These are phyloP conservation scores for Coriaria nepalensis DNA, from an alignment of 306 rosid genomes.

Conservation along the genomic window DNA sequence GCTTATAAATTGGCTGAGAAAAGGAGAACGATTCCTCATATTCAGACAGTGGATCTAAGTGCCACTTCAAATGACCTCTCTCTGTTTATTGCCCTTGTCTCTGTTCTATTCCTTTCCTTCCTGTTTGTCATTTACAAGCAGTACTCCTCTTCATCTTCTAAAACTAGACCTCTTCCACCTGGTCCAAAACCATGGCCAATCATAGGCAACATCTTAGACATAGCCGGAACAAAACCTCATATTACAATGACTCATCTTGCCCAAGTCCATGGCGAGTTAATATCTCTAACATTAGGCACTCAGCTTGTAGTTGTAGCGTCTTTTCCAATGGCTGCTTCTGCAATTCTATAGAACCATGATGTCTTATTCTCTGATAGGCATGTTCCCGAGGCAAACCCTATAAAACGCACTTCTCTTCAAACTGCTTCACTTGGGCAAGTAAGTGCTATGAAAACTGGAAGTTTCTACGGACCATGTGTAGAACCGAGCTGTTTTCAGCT, in stretches of 20 bases:
- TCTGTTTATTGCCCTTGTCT: too few species aligned
- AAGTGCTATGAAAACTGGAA: slow-evolving; percentile 10
- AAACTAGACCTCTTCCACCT: too few species aligned
- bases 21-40: too few species aligned
- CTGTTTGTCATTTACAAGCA: too few species aligned
- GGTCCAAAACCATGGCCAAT: too few species aligned
- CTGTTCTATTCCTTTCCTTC: too few species aligned
- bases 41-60: too few species aligned
- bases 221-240: neutral
- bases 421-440: neutral
- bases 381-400: neutral
- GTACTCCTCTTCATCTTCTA: too few species aligned
- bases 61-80: too few species aligned
- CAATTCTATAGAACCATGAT: slow-evolving; percentile 12
- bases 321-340: slow-evolving; percentile 8
- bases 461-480: slow-evolving; percentile 2
- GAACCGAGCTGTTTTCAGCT: slow-evolving; percentile 1
- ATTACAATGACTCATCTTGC: slow-evolving; percentile 3
- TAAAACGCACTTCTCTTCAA: neutral
- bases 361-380: slow-evolving; percentile 3
- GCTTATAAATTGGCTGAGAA: too few species aligned
- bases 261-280: slow-evolving; percentile 6
- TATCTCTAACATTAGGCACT: slow-evolving; percentile 12
- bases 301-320: slow-evolving; percentile 9
- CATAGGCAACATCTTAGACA: slow-evolving; percentile 4